phyloP scores from a whole-genome alignment of 495 filamentous ascomycete species.

The Penicillium angulare region DNA sequence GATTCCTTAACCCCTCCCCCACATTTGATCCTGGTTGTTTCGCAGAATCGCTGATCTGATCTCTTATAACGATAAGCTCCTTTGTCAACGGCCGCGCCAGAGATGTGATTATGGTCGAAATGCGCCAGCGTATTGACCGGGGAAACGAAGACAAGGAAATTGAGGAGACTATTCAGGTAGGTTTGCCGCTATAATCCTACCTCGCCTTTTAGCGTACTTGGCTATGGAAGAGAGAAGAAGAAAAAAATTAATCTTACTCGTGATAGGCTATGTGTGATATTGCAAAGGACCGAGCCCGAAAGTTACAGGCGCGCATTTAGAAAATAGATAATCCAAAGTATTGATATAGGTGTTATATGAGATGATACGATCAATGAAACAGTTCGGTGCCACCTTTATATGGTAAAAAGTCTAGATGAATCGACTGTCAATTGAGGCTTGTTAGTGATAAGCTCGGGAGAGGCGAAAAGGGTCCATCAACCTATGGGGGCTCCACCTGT shows the following conservation, averaged over 20 bases:
- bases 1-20: background rate
- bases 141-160: slow-evolving; percentile 67
- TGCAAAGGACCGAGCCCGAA: slow-evolving; percentile 59
- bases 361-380: too few relatives aligned
- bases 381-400: too few relatives aligned
- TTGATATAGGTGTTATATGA: too few relatives aligned
- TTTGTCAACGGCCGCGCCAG: slow-evolving; percentile 86
- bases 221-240: too few relatives aligned
- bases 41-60: slow-evolving; percentile 11
- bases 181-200: too few relatives aligned
- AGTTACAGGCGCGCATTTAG: slow-evolving; percentile 38
- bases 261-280: slow-evolving; percentile 71
- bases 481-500: slow-evolving; percentile 15
- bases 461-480: slow-evolving; percentile 10
- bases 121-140: slow-evolving; percentile 71
- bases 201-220: too few relatives aligned
- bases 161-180: slow-evolving; percentile 72
- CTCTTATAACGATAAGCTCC: slow-evolving; percentile 53
- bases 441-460: background rate
- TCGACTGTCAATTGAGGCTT: too few relatives aligned
- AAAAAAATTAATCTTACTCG: background rate
- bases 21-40: too few relatives aligned
- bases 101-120: slow-evolving; percentile 77
- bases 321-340: background rate
- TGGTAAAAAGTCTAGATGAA: too few relatives aligned